A percentile compares a stretch with the other conserved stretches of the same genome.
Conservation (phyloP, 805 yeast genomes). For the Zygosaccharomyces siamensis region DNA sequence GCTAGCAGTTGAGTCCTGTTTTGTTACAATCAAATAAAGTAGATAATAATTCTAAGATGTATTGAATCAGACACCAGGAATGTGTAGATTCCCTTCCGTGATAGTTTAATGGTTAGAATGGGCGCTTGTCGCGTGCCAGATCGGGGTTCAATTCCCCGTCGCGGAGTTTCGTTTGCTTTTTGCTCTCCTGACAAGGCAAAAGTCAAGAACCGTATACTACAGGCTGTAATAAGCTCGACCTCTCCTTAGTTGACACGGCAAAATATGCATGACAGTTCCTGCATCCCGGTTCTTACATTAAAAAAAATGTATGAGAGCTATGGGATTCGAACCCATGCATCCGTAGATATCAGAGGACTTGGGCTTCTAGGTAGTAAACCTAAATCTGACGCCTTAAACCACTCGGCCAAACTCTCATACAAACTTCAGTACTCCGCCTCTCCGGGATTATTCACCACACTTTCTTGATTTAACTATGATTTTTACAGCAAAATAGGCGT, state of each 20-base stretch:
- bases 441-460: background rate
- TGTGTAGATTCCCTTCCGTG: background rate
- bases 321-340: constrained; percentile 45
- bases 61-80: no score
- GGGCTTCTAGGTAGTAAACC: constrained; percentile 23
- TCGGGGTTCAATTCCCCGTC: background rate
- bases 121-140: background rate
- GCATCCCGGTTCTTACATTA: no score
- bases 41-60: no score
- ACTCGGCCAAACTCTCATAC: constrained; percentile 41
- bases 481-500: constrained; percentile 3
- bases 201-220: no score
- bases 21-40: no score
- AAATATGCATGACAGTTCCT: no score
- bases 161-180: background rate
- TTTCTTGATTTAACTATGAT: background rate
- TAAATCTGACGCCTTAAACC: constrained; percentile 45
- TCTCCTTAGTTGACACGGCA: no score
- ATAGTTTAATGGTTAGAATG: background rate
- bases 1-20: no score
- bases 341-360: constrained; percentile 42
- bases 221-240: no score
- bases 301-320: constrained; percentile 32
- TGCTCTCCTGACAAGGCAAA: background rate
- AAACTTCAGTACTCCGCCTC: background rate